Percentiles rank a stretch among this genome's conserved stretches.
Conservation (phyloP, 495 filamentous ascomycete species). For the Penicillium lividum region DNA sequence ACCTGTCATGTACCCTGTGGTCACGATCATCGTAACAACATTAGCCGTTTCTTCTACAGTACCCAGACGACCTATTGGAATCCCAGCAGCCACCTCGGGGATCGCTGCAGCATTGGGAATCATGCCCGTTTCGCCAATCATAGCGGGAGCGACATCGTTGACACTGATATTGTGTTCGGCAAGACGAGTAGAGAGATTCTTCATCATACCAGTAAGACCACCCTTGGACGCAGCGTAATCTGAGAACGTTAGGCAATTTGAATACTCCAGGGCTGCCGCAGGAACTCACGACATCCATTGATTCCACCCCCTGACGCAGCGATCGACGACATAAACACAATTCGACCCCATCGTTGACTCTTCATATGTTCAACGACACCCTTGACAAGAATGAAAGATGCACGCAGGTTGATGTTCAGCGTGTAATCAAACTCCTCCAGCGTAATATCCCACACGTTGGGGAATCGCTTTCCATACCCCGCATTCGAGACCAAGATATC, state of each 20-base stretch:
- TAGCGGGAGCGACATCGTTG: slow-evolving; percentile 73
- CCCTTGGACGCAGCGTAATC: slow-evolving; percentile 70
- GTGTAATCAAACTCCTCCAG: slow-evolving; percentile 69
- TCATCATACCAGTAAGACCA: slow-evolving; percentile 65
- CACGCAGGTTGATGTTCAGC: slow-evolving; percentile 63
- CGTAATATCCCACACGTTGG: slow-evolving; percentile 51
- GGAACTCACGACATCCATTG: slow-evolving; percentile 59
- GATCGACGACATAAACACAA: slow-evolving; percentile 69
- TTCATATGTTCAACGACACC: slow-evolving; percentile 67
- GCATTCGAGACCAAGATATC: slow-evolving; percentile 66
- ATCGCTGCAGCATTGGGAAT: slow-evolving; percentile 58
- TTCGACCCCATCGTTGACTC: slow-evolving; percentile 61
- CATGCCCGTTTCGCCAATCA: slow-evolving; percentile 72
- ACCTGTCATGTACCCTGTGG: slow-evolving; percentile 70
- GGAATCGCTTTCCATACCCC: slow-evolving; percentile 52
- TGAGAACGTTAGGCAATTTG: slow-evolving; percentile 12
- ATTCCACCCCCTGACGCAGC: slow-evolving; percentile 66
- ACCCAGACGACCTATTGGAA: slow-evolving; percentile 65
- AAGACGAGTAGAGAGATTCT: slow-evolving; percentile 62
- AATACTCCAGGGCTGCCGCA: background rate
- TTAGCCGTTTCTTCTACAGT: slow-evolving; percentile 68
- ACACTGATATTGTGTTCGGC: slow-evolving; percentile 67
- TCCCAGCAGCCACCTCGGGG: slow-evolving; percentile 53
- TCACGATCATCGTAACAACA: slow-evolving; percentile 65
- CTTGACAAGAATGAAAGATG: slow-evolving; percentile 66